Percentiles rank a stretch among this genome's conserved stretches.
phyloP scores from a whole-genome alignment of 2,329 filamentous ascomycete genomes.

The Aspergillus costaricaensis region DNA sequence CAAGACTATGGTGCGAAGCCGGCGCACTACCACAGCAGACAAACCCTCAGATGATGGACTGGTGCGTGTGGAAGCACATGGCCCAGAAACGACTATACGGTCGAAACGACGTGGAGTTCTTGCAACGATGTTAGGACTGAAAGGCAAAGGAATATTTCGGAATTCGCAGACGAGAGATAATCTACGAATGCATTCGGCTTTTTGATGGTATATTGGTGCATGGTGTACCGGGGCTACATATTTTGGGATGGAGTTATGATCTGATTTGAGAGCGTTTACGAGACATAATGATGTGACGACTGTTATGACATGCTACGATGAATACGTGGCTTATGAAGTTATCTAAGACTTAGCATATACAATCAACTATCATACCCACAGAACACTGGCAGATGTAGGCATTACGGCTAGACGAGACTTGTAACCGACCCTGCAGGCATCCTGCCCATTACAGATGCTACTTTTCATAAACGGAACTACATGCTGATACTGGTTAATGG shows the following conservation, averaged over 20 bases:
- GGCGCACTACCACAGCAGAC: not conserved
- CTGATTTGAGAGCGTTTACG: no score
- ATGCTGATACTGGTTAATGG: no score
- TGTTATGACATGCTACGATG: no score
- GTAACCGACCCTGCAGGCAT: no score
- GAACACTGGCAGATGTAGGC: no score
- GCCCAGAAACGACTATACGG: not conserved
- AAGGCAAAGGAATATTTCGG: not conserved
- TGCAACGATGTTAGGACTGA: not conserved
- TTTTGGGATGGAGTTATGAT: no score
- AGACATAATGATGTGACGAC: no score
- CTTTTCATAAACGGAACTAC: fast-evolving
- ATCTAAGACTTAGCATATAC: no score
- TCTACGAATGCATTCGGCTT: not conserved
- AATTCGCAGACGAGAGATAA: not conserved
- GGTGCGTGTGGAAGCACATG: not conserved
- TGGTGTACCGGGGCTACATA: not conserved
- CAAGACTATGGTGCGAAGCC: slow-evolving; percentile 14
- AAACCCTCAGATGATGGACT: not conserved
- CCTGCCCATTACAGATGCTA: no score
- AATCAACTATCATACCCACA: no score
- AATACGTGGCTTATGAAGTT: no score
- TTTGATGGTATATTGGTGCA: not conserved
- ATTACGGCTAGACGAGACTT: no score
- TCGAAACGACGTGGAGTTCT: not conserved